These are phyloP conservation scores for Debaryomyces prosopidis DNA, from an alignment of 805 yeast species.

Conservation along the genomic window DNA sequence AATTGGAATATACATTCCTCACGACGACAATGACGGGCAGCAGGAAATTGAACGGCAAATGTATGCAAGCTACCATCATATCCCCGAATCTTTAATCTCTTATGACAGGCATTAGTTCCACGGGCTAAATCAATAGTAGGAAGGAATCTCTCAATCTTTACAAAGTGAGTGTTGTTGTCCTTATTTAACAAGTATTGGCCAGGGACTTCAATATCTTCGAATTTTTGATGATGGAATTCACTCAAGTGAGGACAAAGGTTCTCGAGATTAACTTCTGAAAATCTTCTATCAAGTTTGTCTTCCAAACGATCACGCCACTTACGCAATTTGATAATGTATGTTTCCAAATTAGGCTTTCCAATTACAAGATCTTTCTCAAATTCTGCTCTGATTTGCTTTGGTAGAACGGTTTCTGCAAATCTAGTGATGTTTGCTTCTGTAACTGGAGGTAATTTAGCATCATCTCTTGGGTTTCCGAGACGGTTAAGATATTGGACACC, in stretches of 20 bases:
- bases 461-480: slow-evolving; percentile 81
- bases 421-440: slow-evolving; percentile 86
- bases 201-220: slow-evolving; percentile 96
- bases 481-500: slow-evolving; percentile 90
- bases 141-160: slow-evolving; percentile 89
- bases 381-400: slow-evolving; percentile 83
- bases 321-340: slow-evolving; percentile 78
- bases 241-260: slow-evolving; percentile 91
- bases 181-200: slow-evolving; percentile 91
- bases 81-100: slow-evolving; percentile 86
- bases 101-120: slow-evolving; percentile 87
- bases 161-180: slow-evolving; percentile 86
- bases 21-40: slow-evolving; percentile 95
- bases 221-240: slow-evolving; percentile 97
- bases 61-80: slow-evolving; percentile 90
- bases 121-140: slow-evolving; percentile 87
- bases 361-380: slow-evolving; percentile 89
- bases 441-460: slow-evolving; percentile 83
- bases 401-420: slow-evolving; percentile 91
- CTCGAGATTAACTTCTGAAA: slow-evolving; percentile 78
- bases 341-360: slow-evolving; percentile 84
- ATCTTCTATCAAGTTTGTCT: slow-evolving; percentile 84
- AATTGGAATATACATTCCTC: slow-evolving; percentile 93
- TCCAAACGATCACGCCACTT: slow-evolving; percentile 93
- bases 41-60: slow-evolving; percentile 96